phyloP scores from a whole-genome alignment of 805 yeast species.

The Clavispora carvajalis region DNA sequence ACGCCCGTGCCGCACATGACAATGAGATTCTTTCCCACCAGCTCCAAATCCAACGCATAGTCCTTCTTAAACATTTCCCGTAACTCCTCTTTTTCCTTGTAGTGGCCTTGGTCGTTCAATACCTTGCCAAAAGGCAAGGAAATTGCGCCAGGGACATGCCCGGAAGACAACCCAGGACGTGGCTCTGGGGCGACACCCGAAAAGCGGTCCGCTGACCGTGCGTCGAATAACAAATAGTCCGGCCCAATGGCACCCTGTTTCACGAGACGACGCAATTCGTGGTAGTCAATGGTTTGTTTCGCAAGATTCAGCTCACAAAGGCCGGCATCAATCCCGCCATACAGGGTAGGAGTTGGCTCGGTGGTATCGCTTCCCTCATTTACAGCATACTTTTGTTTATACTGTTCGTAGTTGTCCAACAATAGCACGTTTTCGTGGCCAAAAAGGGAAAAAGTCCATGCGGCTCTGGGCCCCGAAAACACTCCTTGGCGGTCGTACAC shows the following conservation, averaged over 20 bases:
- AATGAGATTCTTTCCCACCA: constrained; percentile 57
- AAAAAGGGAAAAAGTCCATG: constrained; percentile 81
- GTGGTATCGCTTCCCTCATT: constrained; percentile 14
- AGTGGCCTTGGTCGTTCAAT: constrained; percentile 44
- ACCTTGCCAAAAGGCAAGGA: constrained; percentile 72
- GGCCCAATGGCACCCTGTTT: constrained; percentile 20
- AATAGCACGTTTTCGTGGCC: constrained; percentile 69
- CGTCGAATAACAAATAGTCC: constrained; percentile 65
- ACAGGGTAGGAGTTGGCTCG: constrained; percentile 7
- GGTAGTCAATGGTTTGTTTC: constrained; percentile 58
- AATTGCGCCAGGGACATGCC: constrained; percentile 80
- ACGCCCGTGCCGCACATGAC: constrained; percentile 97
- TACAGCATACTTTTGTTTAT: constrained; percentile 39
- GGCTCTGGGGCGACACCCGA: constrained; percentile 84
- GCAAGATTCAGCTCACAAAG: constrained; percentile 29
- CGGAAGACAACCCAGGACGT: constrained; percentile 79
- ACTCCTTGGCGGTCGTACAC: constrained; percentile 83
- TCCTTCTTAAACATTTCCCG: constrained; percentile 37
- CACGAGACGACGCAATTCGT: constrained; percentile 59
- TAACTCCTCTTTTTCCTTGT: constrained; percentile 45
- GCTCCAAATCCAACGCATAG: constrained; percentile 26
- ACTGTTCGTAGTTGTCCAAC: constrained; percentile 62
- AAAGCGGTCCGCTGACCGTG: constrained; percentile 71
- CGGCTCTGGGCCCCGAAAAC: constrained; percentile 85
- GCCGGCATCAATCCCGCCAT: constrained; percentile 17